These are phyloP conservation scores for Fusarium bactridioides DNA, from an alignment of 2,329 filamentous ascomycete genomes.

Conservation along the genomic window DNA sequence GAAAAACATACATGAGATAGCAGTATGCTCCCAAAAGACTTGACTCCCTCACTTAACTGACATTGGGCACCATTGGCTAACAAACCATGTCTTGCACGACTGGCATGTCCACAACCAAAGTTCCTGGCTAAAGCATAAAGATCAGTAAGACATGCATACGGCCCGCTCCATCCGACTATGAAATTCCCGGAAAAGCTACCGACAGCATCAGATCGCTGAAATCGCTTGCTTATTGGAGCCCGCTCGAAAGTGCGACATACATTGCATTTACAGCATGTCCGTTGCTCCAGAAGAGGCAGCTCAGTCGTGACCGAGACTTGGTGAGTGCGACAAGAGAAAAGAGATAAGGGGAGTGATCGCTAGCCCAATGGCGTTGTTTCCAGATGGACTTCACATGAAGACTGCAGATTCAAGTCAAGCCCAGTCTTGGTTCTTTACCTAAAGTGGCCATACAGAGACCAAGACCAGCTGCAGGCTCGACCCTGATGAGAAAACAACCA, in stretches of 20 bases:
- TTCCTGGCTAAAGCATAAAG: background rate
- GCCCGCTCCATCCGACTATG: background rate
- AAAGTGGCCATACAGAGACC: background rate
- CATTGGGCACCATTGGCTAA: fast-evolving
- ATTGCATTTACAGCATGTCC: background rate
- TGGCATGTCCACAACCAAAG: background rate
- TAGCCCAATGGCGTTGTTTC: background rate
- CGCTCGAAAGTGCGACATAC: background rate
- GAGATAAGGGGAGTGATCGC: background rate
- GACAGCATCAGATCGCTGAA: background rate
- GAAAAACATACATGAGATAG: background rate
- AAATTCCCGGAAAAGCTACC: background rate
- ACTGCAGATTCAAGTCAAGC: background rate
- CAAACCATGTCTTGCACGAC: background rate
- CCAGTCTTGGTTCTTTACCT: background rate
- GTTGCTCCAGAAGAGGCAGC: background rate
- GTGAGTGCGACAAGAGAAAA: background rate
- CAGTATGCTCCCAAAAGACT: fast-evolving
- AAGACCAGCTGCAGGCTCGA: too few relatives aligned
- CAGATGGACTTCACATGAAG: too few relatives aligned
- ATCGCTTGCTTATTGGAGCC: background rate
- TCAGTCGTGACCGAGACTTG: background rate
- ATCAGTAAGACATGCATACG: background rate
- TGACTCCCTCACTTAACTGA: background rate
- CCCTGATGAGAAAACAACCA: fast-evolving